Conservation (phyloP, 352 stramenopile genomes). For the Hyaloperonospora arabidopsidis region DNA sequence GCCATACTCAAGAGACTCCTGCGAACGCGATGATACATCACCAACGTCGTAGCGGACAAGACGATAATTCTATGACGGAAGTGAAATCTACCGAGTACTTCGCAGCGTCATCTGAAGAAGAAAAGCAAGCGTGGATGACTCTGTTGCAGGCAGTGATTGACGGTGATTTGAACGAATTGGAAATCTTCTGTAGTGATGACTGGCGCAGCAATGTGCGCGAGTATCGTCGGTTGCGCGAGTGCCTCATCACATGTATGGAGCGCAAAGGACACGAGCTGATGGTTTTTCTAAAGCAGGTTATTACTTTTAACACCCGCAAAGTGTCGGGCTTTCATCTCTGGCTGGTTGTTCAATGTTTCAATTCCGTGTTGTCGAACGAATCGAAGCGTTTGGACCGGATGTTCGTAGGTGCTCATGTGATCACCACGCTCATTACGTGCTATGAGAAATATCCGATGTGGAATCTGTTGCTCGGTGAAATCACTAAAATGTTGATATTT, state of each 20-base stretch:
- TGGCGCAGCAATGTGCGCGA: conserved; percentile 84
- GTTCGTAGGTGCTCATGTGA: conserved; percentile 66
- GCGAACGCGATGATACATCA: conserved; percentile 27
- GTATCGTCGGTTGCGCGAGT: conserved; percentile 69
- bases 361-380: conserved; percentile 66
- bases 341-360: conserved; percentile 69
- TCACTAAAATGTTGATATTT: conserved; percentile 83
- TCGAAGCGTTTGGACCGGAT: conserved; percentile 79
- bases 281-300: conserved; percentile 75
- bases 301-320: conserved; percentile 51
- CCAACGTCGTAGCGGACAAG: conserved; percentile 29
- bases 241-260: conserved; percentile 78
- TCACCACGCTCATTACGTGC: conserved; percentile 62
- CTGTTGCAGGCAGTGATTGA: conserved; percentile 67
- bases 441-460: conserved; percentile 79
- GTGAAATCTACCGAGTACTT: conserved; percentile 66
- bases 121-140: conserved; percentile 66
- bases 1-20: conserved; percentile 12
- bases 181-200: conserved; percentile 85
- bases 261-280: conserved; percentile 71
- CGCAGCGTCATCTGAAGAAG: conserved; percentile 48
- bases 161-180: conserved; percentile 70
- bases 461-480: conserved; percentile 69
- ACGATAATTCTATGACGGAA: conserved; percentile 20
- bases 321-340: conserved; percentile 68